Percentiles rank a stretch among this genome's conserved stretches.
Conservation (phyloP, 345 rosid genomes). For the Trapa bicornis region DNA sequence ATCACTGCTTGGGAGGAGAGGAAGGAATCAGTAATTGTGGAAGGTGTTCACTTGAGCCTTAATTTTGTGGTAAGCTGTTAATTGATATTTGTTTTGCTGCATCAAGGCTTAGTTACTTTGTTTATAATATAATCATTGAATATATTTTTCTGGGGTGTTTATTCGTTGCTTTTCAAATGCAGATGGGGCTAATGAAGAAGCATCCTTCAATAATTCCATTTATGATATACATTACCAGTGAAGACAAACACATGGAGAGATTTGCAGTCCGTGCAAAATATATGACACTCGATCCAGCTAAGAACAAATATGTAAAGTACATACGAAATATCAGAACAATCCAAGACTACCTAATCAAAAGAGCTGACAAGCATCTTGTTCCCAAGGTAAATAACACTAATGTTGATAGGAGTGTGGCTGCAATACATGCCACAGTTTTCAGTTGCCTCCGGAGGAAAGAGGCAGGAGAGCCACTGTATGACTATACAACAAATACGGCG, state of each 20-base stretch:
- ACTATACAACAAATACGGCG: slow-evolving; percentile 65
- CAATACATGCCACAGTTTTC: slow-evolving; percentile 93
- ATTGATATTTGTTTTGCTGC: background rate
- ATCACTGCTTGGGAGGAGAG: slow-evolving; percentile 95
- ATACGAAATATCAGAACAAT: slow-evolving; percentile 88
- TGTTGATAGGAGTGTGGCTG: slow-evolving; percentile 93
- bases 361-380: slow-evolving; percentile 96
- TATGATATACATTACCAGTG: slow-evolving; percentile 89
- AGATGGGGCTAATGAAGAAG: slow-evolving; percentile 99
- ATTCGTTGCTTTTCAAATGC: slow-evolving; percentile 15
- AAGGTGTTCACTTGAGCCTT: slow-evolving; percentile 97
- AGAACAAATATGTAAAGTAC: slow-evolving; percentile 91
- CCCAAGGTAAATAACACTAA: slow-evolving; percentile 96
- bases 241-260: slow-evolving; percentile 95
- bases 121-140: slow-evolving; percentile 4
- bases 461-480: slow-evolving; percentile 78
- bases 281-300: slow-evolving; percentile 94
- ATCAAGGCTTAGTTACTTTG: background rate
- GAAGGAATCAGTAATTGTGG: slow-evolving; percentile 94
- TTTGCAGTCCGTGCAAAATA: slow-evolving; percentile 99
- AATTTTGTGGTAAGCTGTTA: slow-evolving; percentile 77
- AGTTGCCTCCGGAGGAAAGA: slow-evolving; percentile 88
- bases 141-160: slow-evolving; percentile 7
- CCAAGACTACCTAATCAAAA: slow-evolving; percentile 82
- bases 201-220: slow-evolving; percentile 97